phyloP scores from a whole-genome alignment of 2,329 filamentous ascomycete species.

The Cadophora sp. region DNA sequence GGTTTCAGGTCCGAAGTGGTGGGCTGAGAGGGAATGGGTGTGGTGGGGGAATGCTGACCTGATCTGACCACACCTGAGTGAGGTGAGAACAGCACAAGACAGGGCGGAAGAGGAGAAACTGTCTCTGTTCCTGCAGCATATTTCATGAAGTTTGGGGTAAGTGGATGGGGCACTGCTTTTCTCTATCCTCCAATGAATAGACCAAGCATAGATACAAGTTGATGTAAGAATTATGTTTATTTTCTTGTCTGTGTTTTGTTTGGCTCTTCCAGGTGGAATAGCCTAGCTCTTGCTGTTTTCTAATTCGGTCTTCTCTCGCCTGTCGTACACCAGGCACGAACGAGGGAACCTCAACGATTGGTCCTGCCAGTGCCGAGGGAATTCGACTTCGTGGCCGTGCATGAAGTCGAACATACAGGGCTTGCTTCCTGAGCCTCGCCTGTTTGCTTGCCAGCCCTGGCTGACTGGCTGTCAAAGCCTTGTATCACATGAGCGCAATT shows the following conservation, averaged over 20 bases:
- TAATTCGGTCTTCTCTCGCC: conserved; percentile 11
- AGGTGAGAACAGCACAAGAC: conserved; percentile 3
- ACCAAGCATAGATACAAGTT: neutral
- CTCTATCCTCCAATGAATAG: neutral
- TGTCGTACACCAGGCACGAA: conserved; percentile 23
- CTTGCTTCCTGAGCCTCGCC: conserved; percentile 26
- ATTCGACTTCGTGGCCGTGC: conserved; percentile 11
- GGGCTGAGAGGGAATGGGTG: conserved; percentile 13
- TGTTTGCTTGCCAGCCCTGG: neutral
- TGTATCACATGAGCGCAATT: conserved; percentile 18
- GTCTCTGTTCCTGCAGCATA: conserved; percentile 7
- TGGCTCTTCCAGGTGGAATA: neutral
- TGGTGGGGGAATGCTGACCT: conserved; percentile 11
- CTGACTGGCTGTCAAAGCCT: neutral
- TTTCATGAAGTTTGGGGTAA: neutral
- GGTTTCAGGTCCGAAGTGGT: neutral
- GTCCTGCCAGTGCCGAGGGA: conserved; percentile 22
- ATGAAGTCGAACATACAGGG: neutral
- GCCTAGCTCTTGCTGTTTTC: neutral
- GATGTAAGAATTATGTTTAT: neutral
- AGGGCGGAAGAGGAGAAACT: neutral
- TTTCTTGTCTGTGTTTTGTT: conserved; percentile 3
- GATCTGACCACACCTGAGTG: neutral
- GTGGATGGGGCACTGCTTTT: conserved; percentile 1
- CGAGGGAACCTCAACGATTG: conserved; percentile 13